Evolutionary conservation across 2,329 filamentous ascomycete species (phyloP).

Genomic region (Calonectria hongkongensis): DNA sequence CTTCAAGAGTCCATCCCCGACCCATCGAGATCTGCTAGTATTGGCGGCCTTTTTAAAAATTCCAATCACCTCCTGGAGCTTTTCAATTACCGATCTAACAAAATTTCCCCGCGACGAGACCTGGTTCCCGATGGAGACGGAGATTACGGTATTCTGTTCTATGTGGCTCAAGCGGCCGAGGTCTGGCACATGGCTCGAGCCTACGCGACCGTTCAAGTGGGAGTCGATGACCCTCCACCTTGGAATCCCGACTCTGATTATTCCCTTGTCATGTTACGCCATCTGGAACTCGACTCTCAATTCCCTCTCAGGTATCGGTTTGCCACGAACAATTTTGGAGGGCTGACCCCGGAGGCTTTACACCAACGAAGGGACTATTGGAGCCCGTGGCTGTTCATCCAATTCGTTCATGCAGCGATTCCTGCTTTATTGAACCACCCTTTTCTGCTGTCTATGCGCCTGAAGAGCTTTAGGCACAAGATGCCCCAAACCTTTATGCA

Average conservation of each 20-base stretch:
- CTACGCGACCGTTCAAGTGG: conserved; percentile 67
- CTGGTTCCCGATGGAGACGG: conserved; percentile 54
- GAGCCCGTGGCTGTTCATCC: conserved; percentile 71
- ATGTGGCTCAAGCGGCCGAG: conserved; percentile 61
- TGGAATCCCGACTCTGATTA: conserved; percentile 72
- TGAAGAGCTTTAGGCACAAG: conserved; percentile 70
- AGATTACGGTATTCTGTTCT: conserved; percentile 65
- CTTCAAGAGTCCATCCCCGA: conserved; percentile 60
- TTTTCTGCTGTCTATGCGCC: conserved; percentile 69
- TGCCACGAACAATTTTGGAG: conserved; percentile 67
- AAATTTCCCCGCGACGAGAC: not conserved
- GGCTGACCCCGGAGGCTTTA: conserved; percentile 63
- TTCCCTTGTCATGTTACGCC: conserved; percentile 67
- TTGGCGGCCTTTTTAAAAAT: not conserved
- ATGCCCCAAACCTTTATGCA: conserved; percentile 73
- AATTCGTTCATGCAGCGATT: conserved; percentile 72
- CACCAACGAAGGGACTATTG: conserved; percentile 69
- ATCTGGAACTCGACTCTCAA: conserved; percentile 71
- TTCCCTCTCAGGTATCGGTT: conserved; percentile 71
- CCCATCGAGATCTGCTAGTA: not conserved
- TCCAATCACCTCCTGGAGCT: not conserved
- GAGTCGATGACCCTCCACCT: conserved; percentile 61
- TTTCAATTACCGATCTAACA: not conserved
- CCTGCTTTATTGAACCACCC: conserved; percentile 73
- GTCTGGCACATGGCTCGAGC: conserved; percentile 68